Base-by-base conservation (phyloP, 495 filamentous ascomycete species). In the Talaromyces borbonicus region DNA sequence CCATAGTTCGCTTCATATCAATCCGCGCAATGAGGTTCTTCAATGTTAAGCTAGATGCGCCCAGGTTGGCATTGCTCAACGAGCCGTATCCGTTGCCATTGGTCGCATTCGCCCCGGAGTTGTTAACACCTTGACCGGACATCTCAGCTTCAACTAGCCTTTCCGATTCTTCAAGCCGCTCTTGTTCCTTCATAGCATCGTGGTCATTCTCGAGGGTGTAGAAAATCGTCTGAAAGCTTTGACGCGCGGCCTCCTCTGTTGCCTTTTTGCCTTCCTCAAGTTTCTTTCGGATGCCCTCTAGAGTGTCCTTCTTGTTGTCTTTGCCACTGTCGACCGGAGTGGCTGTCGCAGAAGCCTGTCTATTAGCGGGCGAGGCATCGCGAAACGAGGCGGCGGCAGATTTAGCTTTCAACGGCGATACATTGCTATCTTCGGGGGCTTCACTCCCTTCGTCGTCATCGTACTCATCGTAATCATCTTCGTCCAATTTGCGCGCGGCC, bases 1-100 rank as follows among this genome's bases (percentile, higher is more conserved):
- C 90, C 66, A 82, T 77, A 32, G 87, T 80, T 44, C 92, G 81
- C 65, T 94, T 87, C 55, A 83, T 76, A 67, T 99, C 92, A 56
- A 99, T 97, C 49, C 89, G 75, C 20, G 87, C 85, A 52, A 99
- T 96, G 30, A 99, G 75, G 60, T 99, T 89, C 60, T 97, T 97
- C 43, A 99, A 66, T 8, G 90, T 96, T 46, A 99, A 68, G 56
- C 88, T 97, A n/a, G 92, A 96, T 33, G 92, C 89, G 56, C 92
- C 92, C 8, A 99, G 75, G 62, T 97, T 96, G 22, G 89, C 85
- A 58, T 78, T 93, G 58, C 88, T 93, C 45, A 99, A 71, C 14
- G 85, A 89, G 50, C 92, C 90, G 52, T 90, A 87, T 42, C 79
- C 78, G 49, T 65, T 69, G 18, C 59, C 65, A 14, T 75, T 68